Percentiles rank a stretch among this genome's conserved stretches.
Conservation (phyloP, 2,329 filamentous ascomycete species). For the Sporothrix dimorphospora region DNA sequence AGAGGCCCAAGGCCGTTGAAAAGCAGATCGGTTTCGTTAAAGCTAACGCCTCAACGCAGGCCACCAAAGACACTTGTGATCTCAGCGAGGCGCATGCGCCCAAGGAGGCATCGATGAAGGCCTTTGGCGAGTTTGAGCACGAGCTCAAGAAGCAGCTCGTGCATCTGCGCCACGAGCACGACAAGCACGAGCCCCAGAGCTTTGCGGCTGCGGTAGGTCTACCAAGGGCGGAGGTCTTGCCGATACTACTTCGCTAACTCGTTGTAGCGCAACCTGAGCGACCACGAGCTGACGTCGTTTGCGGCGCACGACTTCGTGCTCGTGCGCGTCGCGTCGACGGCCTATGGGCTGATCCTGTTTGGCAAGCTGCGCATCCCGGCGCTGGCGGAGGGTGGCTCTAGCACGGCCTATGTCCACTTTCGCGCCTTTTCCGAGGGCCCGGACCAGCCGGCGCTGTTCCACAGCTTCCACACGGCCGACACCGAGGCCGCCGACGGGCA, state of each 20-base stretch:
- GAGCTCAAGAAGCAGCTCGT: slow-evolving; percentile 57
- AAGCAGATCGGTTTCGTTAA: not conserved
- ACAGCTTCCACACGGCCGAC: slow-evolving; percentile 54
- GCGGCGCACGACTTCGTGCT: slow-evolving; percentile 46
- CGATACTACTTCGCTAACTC: too few relatives aligned
- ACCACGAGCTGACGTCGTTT: slow-evolving; percentile 46
- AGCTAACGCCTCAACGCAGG: slow-evolving; percentile 41
- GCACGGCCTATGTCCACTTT: slow-evolving; percentile 51
- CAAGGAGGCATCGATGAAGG: slow-evolving; percentile 55
- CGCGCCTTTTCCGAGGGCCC: slow-evolving; percentile 50
- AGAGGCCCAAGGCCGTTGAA: not conserved
- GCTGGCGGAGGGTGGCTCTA: slow-evolving; percentile 39
- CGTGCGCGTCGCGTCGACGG: slow-evolving; percentile 51
- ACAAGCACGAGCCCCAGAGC: slow-evolving; percentile 58
- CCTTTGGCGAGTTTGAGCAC: slow-evolving; percentile 52
- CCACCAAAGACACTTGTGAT: slow-evolving; percentile 57
- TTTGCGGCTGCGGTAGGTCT: slow-evolving; percentile 55
- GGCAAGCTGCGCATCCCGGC: slow-evolving; percentile 54
- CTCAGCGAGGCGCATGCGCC: slow-evolving; percentile 53
- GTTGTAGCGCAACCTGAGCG: slow-evolving; percentile 40
- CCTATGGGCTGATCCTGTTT: slow-evolving; percentile 54
- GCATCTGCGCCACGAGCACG: slow-evolving; percentile 51
- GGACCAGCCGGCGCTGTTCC: slow-evolving; percentile 47
- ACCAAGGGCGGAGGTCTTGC: too few relatives aligned
- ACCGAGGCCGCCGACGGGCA: slow-evolving; percentile 44